Evolutionary conservation across 1,284 basidiomycete species (phyloP), one percentile per base, ranked within the genome.

Genomic region (Puccinia novopanici): DNA sequence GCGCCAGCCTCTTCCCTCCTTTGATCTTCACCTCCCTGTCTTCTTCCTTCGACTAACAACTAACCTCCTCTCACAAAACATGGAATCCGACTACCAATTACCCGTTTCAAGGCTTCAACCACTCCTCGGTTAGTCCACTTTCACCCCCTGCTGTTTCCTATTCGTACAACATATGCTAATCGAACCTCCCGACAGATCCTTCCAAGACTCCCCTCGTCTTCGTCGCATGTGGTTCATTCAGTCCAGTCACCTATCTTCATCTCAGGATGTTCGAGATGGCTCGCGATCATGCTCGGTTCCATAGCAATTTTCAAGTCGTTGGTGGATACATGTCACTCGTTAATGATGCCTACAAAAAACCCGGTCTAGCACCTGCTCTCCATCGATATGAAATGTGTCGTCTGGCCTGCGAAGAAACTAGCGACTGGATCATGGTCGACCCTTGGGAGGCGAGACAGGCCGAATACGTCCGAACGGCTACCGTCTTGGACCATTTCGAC

Each of bases 231-330:
- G 84, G 83, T 50, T 83, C 82, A 52, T 85, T 84, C 83, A 83
- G 82, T 48, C 84, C 84, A 40, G 75, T 85, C 50, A 85, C 84
- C 17, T 85, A 84, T 70, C 82, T 85, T n/a, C 84, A 85, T 81
- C 82, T 85, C 15, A 83, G 84, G 70, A 84, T 85, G 83, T 85
- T 85, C 75, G 84, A 85, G 73, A 84, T 84, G 82, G 84, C 84
- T 0, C 73, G 84, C 19, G 84, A 84, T 81, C 82, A 84, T 71
- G 83, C 83, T 15, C 65, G 71, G 13, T 70, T 82, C 72, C 80
- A 84, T 81, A 84, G 83, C 30, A 50, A 81, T 55, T 84, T 83
- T 71, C 65, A 82, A 65, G 84, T 85, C 80, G 80, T 84, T 40
- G 84, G 83, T 13, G 84, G 84, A 2, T 85, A 84, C 81, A 81